Base-by-base conservation (phyloP, 1,284 basidiomycete species). In the Chondrostereum purpureum region DNA sequence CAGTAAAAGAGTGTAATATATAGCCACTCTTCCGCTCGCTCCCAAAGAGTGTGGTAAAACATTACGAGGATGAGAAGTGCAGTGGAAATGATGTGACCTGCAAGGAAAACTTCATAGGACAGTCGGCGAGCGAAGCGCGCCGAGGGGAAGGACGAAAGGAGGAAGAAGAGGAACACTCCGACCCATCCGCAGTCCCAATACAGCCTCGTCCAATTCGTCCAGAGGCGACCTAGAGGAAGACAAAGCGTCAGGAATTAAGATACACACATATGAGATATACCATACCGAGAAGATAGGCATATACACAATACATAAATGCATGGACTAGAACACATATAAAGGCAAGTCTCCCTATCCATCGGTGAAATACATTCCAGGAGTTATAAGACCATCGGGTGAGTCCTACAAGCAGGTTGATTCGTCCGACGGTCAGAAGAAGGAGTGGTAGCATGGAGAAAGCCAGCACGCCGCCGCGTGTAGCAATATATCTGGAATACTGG, bases 181-280 rank as follows among this genome's bases (percentile, higher is more conserved):
- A 46, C 13, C 31, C 40, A 41, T n/a, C 44, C 44, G 31, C 44
- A 46, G 39, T 41, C 39, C 39, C 38, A 46, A 31, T 46, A 46
- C 8, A 46, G 16, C 20, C 31, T 27, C 13, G 16, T 6, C 10
- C 40, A 42, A 18, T 41, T 41, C 11, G 12, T 18, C 44, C 39
- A 42, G 6, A 40, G 10, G 20, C 33, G 22, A 11, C 21, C 44
- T 46, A 16, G 18, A 34, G 27, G 19, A n/a, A 41, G n/a, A n/a
- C n/a, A n/a, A n/a, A n/a, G n/a, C n/a, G n/a, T n/a, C n/a, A n/a
- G n/a, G n/a, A n/a, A n/a, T n/a, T n/a, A n/a, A n/a, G n/a, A n/a
- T n/a, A n/a, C n/a, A n/a, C n/a, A n/a, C n/a, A n/a, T n/a, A n/a
- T n/a, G n/a, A n/a, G n/a, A n/a, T n/a, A n/a, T n/a, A n/a, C n/a